Evolutionary conservation across 176 grass and related monocot genomes (phyloP).

Genomic region (Eremochloa ophiuroides): DNA sequence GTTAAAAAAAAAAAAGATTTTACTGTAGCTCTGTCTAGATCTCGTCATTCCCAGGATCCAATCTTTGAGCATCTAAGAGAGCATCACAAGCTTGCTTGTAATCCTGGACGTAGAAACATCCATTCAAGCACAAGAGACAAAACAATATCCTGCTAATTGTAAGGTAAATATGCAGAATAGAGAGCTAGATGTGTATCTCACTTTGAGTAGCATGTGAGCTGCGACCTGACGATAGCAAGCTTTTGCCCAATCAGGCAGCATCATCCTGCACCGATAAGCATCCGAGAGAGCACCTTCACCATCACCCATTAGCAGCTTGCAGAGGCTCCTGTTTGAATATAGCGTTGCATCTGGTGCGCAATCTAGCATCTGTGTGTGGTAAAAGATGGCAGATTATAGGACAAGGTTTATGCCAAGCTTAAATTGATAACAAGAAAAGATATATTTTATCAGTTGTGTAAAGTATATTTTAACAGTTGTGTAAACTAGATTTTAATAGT

Average conservation of each 20-base stretch:
- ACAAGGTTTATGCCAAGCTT: background rate
- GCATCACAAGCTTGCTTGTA: constrained; percentile 19
- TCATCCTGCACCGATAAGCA: constrained; percentile 22
- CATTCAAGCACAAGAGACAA: background rate
- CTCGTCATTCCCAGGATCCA: constrained; percentile 14
- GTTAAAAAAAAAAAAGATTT: background rate
- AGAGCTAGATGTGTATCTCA: background rate
- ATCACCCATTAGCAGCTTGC: constrained; percentile 31
- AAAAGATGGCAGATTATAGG: background rate
- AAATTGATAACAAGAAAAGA: background rate
- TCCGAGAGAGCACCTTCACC: constrained; percentile 30
- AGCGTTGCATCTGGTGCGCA: background rate
- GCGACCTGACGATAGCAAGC: constrained; percentile 33
- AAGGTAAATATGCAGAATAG: background rate
- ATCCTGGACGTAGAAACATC: background rate
- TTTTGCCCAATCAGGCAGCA: constrained; percentile 38
- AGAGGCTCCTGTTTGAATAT: constrained; percentile 43
- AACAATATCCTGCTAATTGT: background rate
- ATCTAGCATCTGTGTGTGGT: constrained; percentile 6
- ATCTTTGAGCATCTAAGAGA: constrained; percentile 3
- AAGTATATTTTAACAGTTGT: no score
- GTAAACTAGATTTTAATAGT: background rate
- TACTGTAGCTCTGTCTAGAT: constrained; percentile 14
- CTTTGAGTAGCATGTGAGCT: constrained; percentile 33
- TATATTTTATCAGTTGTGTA: no score